Conservation (phyloP, 495 filamentous ascomycete genomes). For the Cairneyella variabilis region DNA sequence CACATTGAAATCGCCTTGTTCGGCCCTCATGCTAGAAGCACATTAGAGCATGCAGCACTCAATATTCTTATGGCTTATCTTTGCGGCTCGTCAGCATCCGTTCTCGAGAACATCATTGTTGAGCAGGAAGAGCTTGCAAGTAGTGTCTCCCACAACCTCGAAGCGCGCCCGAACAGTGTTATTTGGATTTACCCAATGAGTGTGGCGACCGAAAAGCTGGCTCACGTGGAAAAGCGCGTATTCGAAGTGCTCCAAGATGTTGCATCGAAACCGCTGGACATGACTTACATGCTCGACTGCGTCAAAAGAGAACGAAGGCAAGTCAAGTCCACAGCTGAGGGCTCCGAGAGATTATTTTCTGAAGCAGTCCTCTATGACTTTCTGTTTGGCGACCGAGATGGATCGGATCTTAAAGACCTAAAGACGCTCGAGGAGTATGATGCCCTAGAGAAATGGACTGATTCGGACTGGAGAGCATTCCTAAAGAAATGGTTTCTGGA, state of each 20-base stretch:
- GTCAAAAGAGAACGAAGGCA: slow-evolving; percentile 72
- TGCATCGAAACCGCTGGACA: slow-evolving; percentile 73
- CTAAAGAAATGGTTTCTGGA: slow-evolving; percentile 81
- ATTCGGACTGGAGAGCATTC: slow-evolving; percentile 78
- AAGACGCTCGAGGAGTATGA: slow-evolving; percentile 71
- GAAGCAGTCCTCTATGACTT: slow-evolving; percentile 85
- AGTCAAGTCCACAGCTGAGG: slow-evolving; percentile 75
- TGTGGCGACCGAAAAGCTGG: slow-evolving; percentile 82
- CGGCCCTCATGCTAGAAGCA: slow-evolving; percentile 73
- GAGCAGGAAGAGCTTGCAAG: slow-evolving; percentile 92
- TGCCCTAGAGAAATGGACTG: slow-evolving; percentile 70
- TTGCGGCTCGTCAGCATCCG: slow-evolving; percentile 84
- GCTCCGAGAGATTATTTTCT: slow-evolving; percentile 68
- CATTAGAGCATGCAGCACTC: slow-evolving; percentile 59
- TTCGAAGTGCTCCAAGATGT: slow-evolving; percentile 80
- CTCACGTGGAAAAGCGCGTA: slow-evolving; percentile 76
- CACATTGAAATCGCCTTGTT: slow-evolving; percentile 82
- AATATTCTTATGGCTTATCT: slow-evolving; percentile 79
- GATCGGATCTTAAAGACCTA: slow-evolving; percentile 70
- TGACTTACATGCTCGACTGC: slow-evolving; percentile 85
- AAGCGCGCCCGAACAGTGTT: slow-evolving; percentile 73
- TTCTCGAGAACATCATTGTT: slow-evolving; percentile 87
- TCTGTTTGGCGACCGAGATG: slow-evolving; percentile 82
- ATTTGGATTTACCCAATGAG: slow-evolving; percentile 80
- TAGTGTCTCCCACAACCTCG: slow-evolving; percentile 69